Evolutionary conservation across 2,329 filamentous ascomycete species (phyloP).

Genomic region (Aspergillus puulaauensis): DNA sequence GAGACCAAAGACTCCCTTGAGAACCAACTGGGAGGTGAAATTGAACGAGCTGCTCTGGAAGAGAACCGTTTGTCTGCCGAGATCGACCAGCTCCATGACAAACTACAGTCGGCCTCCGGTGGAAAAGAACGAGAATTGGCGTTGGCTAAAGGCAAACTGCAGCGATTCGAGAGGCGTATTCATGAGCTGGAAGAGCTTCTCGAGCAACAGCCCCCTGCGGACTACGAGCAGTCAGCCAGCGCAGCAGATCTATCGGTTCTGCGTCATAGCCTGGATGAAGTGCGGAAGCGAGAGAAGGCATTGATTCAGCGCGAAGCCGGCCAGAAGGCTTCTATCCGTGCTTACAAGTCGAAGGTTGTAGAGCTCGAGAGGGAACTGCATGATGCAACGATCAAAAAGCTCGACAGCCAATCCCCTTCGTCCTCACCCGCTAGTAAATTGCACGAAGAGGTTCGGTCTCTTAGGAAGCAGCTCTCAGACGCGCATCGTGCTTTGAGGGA

Average conservation of each 20-base stretch:
- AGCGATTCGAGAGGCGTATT: slow-evolving; percentile 61
- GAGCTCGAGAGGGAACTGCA: slow-evolving; percentile 68
- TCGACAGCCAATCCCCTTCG: slow-evolving; percentile 53
- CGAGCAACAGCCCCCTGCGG: slow-evolving; percentile 51
- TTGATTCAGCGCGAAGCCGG: slow-evolving; percentile 64
- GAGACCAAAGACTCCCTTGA: slow-evolving; percentile 62
- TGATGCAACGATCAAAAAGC: slow-evolving; percentile 56
- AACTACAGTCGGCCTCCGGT: slow-evolving; percentile 44
- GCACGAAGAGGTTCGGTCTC: slow-evolving; percentile 55
- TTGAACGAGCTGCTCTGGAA: slow-evolving; percentile 65
- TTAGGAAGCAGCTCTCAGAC: slow-evolving; percentile 61
- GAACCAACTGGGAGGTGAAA: slow-evolving; percentile 63
- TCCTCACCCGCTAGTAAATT: slow-evolving; percentile 48
- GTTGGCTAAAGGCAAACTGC: slow-evolving; percentile 60
- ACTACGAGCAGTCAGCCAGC: slow-evolving; percentile 33
- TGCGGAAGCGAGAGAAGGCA: slow-evolving; percentile 66
- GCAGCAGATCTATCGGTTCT: slow-evolving; percentile 58
- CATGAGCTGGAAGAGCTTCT: slow-evolving; percentile 53
- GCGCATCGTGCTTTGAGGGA: slow-evolving; percentile 62
- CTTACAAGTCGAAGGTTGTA: slow-evolving; percentile 63
- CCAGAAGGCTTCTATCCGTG: slow-evolving; percentile 62
- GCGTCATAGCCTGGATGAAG: slow-evolving; percentile 61
- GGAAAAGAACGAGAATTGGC: slow-evolving; percentile 49
- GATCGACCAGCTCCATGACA: slow-evolving; percentile 52
- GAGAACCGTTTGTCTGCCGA: slow-evolving; percentile 59